A percentile compares a stretch with the other conserved stretches of the same genome.
Evolutionary conservation across 208 protist genomes (phyloP).

Genomic region (Leishmania amazonensis): DNA sequence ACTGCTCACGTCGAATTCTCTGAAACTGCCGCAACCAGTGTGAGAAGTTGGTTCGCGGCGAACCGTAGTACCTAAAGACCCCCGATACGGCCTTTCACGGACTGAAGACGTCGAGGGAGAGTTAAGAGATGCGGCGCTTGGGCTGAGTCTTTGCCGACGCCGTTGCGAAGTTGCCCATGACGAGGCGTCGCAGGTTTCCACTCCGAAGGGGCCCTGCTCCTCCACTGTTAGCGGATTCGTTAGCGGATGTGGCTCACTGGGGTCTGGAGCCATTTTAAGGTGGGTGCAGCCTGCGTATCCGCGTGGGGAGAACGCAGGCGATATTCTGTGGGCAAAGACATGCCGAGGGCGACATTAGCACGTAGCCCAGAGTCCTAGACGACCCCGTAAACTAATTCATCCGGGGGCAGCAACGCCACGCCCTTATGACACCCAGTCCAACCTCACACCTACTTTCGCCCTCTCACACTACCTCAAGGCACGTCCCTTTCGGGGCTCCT

Average conservation of each 20-base stretch:
- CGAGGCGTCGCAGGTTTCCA: slow-evolving; percentile 14
- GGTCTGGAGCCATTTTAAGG: background rate
- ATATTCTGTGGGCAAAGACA: background rate
- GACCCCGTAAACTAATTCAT: slow-evolving; percentile 22
- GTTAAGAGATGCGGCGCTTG: slow-evolving; percentile 1
- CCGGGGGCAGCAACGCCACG: slow-evolving; percentile 9
- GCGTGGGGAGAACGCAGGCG: slow-evolving; percentile 1
- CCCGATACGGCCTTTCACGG: slow-evolving; percentile 5
- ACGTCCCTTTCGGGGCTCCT: slow-evolving; percentile 14
- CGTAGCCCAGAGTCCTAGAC: background rate
- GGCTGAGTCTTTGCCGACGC: slow-evolving; percentile 11
- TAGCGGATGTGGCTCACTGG: background rate
- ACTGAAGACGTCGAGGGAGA: background rate
- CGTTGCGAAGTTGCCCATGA: slow-evolving; percentile 5
- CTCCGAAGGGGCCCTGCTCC: background rate
- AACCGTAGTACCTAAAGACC: slow-evolving; percentile 1
- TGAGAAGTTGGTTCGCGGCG: slow-evolving; percentile 1
- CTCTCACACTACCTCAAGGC: slow-evolving; percentile 8
- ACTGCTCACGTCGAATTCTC: slow-evolving; percentile 6
- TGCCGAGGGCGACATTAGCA: background rate
- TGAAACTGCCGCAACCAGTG: slow-evolving; percentile 8
- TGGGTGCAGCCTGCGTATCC: slow-evolving; percentile 9
- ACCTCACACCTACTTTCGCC: background rate
- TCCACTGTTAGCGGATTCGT: slow-evolving; percentile 4
- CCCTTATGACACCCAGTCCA: slow-evolving; percentile 6